These are phyloP conservation scores for Balamuthia mandrillaris DNA, from an alignment of 208 protist genomes.

Conservation along the genomic window DNA sequence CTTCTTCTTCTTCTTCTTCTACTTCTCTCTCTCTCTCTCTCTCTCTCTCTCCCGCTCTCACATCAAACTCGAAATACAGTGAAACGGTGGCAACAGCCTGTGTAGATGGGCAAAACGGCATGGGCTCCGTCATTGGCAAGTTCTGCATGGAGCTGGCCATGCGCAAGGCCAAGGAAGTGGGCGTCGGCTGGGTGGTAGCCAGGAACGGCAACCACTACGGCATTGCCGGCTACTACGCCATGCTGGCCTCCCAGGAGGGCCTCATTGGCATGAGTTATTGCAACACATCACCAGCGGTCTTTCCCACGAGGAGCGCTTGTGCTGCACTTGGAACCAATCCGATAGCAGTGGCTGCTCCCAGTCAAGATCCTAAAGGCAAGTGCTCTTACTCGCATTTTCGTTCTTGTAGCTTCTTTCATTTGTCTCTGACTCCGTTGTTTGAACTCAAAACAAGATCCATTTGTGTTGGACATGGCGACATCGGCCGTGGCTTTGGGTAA, in stretches of 20 bases:
- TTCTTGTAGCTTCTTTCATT: neutral
- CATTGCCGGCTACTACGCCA: conserved; percentile 60
- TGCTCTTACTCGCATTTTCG: neutral
- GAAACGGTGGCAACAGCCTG: conserved; percentile 60
- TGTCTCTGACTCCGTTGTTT: neutral
- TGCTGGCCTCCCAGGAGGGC: conserved; percentile 38
- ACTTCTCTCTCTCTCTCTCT: no score
- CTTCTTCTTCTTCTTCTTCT: no score
- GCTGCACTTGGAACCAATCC: conserved; percentile 60
- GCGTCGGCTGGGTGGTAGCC: conserved; percentile 49
- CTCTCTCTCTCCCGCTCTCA: no score
- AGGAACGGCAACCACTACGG: conserved; percentile 59
- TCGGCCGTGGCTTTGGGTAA: conserved; percentile 51
- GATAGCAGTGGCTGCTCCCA: conserved; percentile 47
- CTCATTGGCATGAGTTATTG: conserved; percentile 45
- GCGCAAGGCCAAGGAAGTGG: conserved; percentile 52
- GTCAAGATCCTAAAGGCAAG: conserved; percentile 44
- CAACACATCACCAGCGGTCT: conserved; percentile 52
- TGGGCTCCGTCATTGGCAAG: conserved; percentile 47
- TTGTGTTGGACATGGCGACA: conserved; percentile 55
- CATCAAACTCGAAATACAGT: no score
- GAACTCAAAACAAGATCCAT: conserved; percentile 23
- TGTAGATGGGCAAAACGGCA: conserved; percentile 63
- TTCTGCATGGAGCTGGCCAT: conserved; percentile 59
- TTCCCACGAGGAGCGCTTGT: conserved; percentile 46